A percentile compares a stretch with the other conserved stretches of the same genome.
phyloP scores from a whole-genome alignment of 2,329 filamentous ascomycete genomes.

The Ophiostoma montium region DNA sequence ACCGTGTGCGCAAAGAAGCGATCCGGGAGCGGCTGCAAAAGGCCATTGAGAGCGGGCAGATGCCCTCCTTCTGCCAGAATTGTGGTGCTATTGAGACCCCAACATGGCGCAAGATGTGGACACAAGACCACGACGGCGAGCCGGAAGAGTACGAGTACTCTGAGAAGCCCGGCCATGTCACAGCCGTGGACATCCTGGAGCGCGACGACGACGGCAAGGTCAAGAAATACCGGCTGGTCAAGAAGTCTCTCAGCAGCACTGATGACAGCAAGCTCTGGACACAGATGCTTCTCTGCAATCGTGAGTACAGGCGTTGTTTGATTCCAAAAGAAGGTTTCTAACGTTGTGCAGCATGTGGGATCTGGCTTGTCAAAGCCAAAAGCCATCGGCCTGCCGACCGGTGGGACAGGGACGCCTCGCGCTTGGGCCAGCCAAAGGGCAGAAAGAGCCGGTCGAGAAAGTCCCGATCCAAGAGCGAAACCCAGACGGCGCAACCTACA shows the following conservation, averaged over 20 bases:
- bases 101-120: slow-evolving; percentile 88
- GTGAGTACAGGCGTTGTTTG: slow-evolving; percentile 33
- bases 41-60: slow-evolving; percentile 62
- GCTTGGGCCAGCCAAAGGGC: slow-evolving; percentile 36
- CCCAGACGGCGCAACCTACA: slow-evolving; percentile 28
- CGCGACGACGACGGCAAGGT: slow-evolving; percentile 48
- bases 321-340: background rate
- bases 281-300: slow-evolving; percentile 75
- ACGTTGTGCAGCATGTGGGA: slow-evolving; percentile 54
- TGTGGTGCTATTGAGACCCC: slow-evolving; percentile 93
- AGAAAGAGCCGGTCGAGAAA: slow-evolving; percentile 36
- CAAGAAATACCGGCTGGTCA: slow-evolving; percentile 58
- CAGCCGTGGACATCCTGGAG: slow-evolving; percentile 56
- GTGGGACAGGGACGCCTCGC: slow-evolving; percentile 56
- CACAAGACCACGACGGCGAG: slow-evolving; percentile 56
- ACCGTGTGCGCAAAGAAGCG: slow-evolving; percentile 47
- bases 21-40: slow-evolving; percentile 45
- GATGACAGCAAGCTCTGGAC: slow-evolving; percentile 56
- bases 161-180: slow-evolving; percentile 57
- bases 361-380: slow-evolving; percentile 87
- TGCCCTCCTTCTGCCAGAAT: slow-evolving; percentile 81
- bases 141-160: slow-evolving; percentile 59
- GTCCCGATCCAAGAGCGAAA: slow-evolving; percentile 32
- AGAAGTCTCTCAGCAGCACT: slow-evolving; percentile 50
- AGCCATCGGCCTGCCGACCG: slow-evolving; percentile 68